Percentiles rank a stretch among this genome's conserved stretches.
Conservation (phyloP, 345 rosid species). For the Mercurialis annua region DNA sequence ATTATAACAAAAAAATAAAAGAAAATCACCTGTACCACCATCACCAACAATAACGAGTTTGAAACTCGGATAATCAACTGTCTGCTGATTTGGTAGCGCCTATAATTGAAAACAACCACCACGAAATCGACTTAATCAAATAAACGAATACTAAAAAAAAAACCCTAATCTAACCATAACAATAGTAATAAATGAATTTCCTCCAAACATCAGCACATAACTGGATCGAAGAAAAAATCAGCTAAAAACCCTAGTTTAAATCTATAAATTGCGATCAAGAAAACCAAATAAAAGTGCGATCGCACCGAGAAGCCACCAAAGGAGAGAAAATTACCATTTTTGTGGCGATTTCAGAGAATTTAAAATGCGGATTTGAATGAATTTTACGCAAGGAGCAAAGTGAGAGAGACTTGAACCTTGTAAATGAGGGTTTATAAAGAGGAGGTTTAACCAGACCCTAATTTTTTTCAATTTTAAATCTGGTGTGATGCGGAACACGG, state of each 20-base stretch:
- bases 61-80: conserved; percentile 61
- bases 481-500: neutral
- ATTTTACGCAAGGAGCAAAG: neutral
- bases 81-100: conserved; percentile 43
- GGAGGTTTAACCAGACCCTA: conserved; percentile 22
- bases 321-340: conserved; percentile 4
- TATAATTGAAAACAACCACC: neutral
- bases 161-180: neutral
- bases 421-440: conserved; percentile 15
- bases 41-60: conserved; percentile 96
- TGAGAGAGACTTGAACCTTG: neutral
- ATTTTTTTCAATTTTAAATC: conserved; percentile 6
- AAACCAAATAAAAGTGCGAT: neutral
- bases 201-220: neutral
- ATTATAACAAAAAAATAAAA: neutral
- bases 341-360: neutral
- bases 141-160: neutral
- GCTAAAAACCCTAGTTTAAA: neutral
- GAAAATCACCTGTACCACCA: conserved; percentile 71
- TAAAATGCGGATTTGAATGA: neutral
- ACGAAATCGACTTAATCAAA: too few species aligned
- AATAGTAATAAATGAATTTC: neutral
- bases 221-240: conserved; percentile 1
- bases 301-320: neutral
- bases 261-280: neutral